phyloP scores from a whole-genome alignment of 2,329 filamentous ascomycete genomes.

The Fusarium torulosum region DNA sequence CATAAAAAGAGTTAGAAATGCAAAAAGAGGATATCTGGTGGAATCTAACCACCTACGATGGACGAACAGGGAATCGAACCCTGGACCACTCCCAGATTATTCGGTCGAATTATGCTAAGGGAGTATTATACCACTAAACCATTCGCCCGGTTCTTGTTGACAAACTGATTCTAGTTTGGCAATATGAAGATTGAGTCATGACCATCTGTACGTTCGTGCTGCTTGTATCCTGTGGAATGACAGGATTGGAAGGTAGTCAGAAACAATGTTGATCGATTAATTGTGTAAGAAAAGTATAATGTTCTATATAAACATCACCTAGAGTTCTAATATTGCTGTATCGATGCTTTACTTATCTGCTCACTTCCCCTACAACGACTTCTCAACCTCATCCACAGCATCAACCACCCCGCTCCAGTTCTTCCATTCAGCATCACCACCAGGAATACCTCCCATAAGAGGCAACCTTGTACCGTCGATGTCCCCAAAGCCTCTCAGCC shows the following conservation, averaged over 20 bases:
- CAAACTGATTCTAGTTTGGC: accelerated
- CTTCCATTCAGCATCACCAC: conserved; percentile 68
- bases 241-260: background rate
- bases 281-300: background rate
- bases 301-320: background rate
- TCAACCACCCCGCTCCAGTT: conserved; percentile 62
- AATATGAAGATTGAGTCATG: background rate
- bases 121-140: conserved; percentile 50
- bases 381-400: conserved; percentile 60
- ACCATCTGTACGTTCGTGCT: no score
- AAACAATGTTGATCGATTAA: background rate
- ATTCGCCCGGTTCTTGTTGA: conserved; percentile 42
- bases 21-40: conserved; percentile 11
- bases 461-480: conserved; percentile 70
- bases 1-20: background rate
- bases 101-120: conserved; percentile 46
- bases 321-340: background rate
- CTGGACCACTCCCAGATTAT: conserved; percentile 48
- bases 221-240: background rate
- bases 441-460: conserved; percentile 68
- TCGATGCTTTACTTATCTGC: background rate
- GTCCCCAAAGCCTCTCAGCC: conserved; percentile 70
- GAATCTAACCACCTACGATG: conserved; percentile 41
- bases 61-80: conserved; percentile 50
- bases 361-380: conserved; percentile 35